Evolutionary conservation across 305 asterid genomes (phyloP).

Genomic region (Euphrasia arctica): DNA sequence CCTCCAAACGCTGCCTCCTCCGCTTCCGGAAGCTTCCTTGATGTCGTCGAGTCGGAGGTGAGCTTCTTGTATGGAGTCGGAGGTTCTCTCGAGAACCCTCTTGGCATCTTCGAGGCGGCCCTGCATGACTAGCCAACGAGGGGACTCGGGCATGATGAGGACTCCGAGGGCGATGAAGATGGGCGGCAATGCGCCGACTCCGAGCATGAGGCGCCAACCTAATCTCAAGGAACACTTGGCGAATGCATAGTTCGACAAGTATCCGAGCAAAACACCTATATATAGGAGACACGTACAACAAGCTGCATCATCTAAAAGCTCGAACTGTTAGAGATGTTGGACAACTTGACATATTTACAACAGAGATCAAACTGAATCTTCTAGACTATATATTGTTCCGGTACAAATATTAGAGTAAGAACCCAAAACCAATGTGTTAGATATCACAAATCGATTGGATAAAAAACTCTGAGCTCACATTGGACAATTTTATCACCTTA

Average conservation of each 20-base stretch:
- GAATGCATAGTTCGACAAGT: constrained; percentile 39
- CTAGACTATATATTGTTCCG: background rate
- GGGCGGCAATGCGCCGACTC: constrained; percentile 41
- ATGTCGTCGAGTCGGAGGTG: constrained; percentile 35
- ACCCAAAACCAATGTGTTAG: background rate
- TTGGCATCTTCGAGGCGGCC: constrained; percentile 41
- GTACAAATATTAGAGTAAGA: background rate
- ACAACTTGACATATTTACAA: too few species aligned
- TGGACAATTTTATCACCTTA: too few species aligned
- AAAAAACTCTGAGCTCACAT: too few species aligned
- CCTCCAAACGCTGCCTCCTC: constrained; percentile 33
- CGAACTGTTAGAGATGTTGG: too few species aligned
- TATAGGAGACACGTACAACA: background rate
- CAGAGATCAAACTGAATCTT: too few species aligned
- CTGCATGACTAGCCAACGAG: constrained; percentile 46
- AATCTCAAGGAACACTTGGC: constrained; percentile 24
- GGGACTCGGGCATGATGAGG: constrained; percentile 40
- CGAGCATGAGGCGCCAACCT: constrained; percentile 52
- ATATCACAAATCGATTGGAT: too few species aligned
- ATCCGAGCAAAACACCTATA: constrained; percentile 41
- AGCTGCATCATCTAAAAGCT: too few species aligned
- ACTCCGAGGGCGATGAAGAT: constrained; percentile 41
- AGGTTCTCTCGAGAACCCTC: constrained; percentile 35
- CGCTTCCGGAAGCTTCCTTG: constrained; percentile 38
- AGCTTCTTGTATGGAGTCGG: constrained; percentile 41